A percentile compares a stretch with the other conserved stretches of the same genome.
Conservation (phyloP, 495 filamentous ascomycete species). For the Penicillium canescens region DNA sequence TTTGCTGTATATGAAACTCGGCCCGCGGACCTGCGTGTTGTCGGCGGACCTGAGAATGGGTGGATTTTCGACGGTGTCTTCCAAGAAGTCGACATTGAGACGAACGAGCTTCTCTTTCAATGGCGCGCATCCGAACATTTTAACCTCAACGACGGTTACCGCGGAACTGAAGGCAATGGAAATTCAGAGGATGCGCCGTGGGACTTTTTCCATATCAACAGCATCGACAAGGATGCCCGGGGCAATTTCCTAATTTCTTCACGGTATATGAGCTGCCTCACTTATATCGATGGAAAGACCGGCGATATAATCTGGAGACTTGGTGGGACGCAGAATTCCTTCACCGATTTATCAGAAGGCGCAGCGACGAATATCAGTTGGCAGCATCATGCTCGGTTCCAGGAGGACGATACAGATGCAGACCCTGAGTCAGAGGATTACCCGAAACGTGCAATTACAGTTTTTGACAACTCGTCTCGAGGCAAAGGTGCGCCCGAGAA, state of each 20-base stretch:
- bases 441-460: slow-evolving; percentile 28
- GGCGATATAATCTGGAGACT: slow-evolving; percentile 45
- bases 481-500: slow-evolving; percentile 22
- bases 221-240: slow-evolving; percentile 40
- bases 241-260: slow-evolving; percentile 47
- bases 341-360: slow-evolving; percentile 39
- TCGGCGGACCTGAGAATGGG: slow-evolving; percentile 41
- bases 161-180: slow-evolving; percentile 22
- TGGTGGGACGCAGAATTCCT: slow-evolving; percentile 43
- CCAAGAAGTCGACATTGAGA: slow-evolving; percentile 50
- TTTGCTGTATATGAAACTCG: slow-evolving; percentile 50
- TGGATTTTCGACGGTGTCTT: slow-evolving; percentile 54
- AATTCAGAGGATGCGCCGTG: slow-evolving; percentile 29
- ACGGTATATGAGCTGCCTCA: slow-evolving; percentile 40
- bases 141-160: slow-evolving; percentile 26
- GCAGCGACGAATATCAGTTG: slow-evolving; percentile 44
- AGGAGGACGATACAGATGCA: background rate
- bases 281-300: slow-evolving; percentile 30
- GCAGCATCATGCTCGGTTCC: slow-evolving; percentile 42
- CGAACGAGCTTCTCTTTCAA: slow-evolving; percentile 39
- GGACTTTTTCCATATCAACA: slow-evolving; percentile 52
- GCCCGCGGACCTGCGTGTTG: slow-evolving; percentile 38
- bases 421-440: background rate
- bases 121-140: slow-evolving; percentile 44
- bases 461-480: slow-evolving; percentile 37